Percentiles rank a stretch among this genome's conserved stretches.
phyloP scores from a whole-genome alignment of 306 rosid genomes.

The Glycyrrhiza uralensis region DNA sequence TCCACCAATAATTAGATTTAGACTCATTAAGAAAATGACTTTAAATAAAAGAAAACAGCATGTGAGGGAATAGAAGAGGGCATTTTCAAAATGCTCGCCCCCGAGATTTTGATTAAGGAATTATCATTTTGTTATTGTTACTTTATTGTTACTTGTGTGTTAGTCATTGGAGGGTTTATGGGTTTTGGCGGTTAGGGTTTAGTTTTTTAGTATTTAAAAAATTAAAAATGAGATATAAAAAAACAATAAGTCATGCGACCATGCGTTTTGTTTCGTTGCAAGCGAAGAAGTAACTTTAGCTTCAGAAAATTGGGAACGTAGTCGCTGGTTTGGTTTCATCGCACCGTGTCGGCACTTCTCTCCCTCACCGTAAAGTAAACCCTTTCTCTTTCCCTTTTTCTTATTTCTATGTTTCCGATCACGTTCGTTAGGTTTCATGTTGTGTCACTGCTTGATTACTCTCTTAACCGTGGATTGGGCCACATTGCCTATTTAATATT shows the following conservation, averaged over 20 bases:
- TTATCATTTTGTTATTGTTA: too few species aligned
- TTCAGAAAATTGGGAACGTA: too few species aligned
- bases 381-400: not conserved
- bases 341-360: slow-evolving; percentile 20
- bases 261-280: too few species aligned
- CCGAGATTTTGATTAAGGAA: not conserved
- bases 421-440: not conserved
- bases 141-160: too few species aligned
- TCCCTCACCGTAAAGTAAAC: not conserved
- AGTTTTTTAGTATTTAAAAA: not conserved
- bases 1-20: too few species aligned
- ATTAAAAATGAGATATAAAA: not conserved
- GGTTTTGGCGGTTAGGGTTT: slow-evolving; percentile 56
- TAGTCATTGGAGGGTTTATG: not conserved
- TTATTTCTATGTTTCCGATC: not conserved
- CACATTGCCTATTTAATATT: not conserved
- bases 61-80: not conserved
- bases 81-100: not conserved
- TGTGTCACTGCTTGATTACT: not conserved
- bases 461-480: not conserved
- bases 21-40: too few species aligned
- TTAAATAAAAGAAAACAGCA: not conserved
- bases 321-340: not conserved
- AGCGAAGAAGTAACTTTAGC: not conserved
- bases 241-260: too few species aligned